These are phyloP conservation scores for Podosphaera xanthii DNA, from an alignment of 2,329 filamentous ascomycete genomes.

Conservation along the genomic window DNA sequence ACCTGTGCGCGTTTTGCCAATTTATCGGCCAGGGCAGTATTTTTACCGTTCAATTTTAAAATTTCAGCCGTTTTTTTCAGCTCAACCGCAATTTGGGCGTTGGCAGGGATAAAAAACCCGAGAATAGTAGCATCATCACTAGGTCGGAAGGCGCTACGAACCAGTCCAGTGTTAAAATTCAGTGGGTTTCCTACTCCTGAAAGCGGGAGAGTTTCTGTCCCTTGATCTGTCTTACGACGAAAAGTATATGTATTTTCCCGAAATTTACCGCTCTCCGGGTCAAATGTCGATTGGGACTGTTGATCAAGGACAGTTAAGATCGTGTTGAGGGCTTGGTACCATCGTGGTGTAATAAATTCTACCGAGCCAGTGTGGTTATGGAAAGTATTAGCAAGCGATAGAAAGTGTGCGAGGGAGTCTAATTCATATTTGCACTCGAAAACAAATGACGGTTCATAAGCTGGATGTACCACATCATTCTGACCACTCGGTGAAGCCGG, in stretches of 20 bases:
- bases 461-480: constrained; percentile 63
- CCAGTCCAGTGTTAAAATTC: constrained; percentile 58
- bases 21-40: constrained; percentile 26
- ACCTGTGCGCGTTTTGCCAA: constrained; percentile 34
- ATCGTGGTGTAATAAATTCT: constrained; percentile 57
- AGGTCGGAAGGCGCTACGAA: constrained; percentile 80
- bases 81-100: constrained; percentile 90
- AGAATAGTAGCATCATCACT: constrained; percentile 89
- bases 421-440: constrained; percentile 99
- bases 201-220: constrained; percentile 76
- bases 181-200: constrained; percentile 77
- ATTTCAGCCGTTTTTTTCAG: constrained; percentile 50
- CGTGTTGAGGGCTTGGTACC: constrained; percentile 55
- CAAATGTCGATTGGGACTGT: constrained; percentile 65
- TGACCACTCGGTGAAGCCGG: constrained; percentile 54
- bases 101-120: constrained; percentile 84
- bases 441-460: constrained; percentile 62
- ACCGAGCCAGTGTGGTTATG: constrained; percentile 55
- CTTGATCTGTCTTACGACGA: constrained; percentile 52
- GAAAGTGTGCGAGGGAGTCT: constrained; percentile 80
- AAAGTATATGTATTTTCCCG: constrained; percentile 67
- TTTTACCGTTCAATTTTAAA: constrained; percentile 29
- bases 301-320: constrained; percentile 51
- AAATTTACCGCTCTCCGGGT: constrained; percentile 39
- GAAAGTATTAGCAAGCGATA: constrained; percentile 70